Conservation (phyloP, 495 filamentous ascomycete species). For the Jackrogersella multiformis region DNA sequence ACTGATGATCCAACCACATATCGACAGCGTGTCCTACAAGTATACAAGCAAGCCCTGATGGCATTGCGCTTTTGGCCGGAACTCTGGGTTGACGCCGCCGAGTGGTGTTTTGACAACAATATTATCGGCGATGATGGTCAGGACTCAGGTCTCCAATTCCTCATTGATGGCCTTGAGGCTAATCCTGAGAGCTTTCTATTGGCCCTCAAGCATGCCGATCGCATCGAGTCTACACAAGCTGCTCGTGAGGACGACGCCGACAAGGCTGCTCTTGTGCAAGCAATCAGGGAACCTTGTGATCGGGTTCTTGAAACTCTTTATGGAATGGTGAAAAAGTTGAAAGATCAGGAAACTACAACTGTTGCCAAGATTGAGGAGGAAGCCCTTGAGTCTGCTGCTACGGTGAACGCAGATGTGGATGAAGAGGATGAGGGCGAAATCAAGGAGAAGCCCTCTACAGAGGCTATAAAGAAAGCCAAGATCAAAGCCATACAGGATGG, state of each 20-base stretch:
- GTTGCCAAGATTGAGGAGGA: slow-evolving; percentile 75
- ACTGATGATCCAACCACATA: slow-evolving; percentile 78
- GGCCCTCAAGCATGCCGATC: slow-evolving; percentile 87
- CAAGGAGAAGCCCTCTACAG: slow-evolving; percentile 62
- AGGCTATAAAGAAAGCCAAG: slow-evolving; percentile 67
- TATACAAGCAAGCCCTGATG: slow-evolving; percentile 95
- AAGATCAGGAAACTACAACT: slow-evolving; percentile 74
- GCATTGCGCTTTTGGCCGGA: slow-evolving; percentile 91
- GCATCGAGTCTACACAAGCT: slow-evolving; percentile 75
- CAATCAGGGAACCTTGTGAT: slow-evolving; percentile 83
- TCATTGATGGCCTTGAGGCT: slow-evolving; percentile 81
- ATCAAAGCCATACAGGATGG: slow-evolving; percentile 76
- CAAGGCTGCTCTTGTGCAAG: slow-evolving; percentile 71
- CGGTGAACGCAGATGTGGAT: slow-evolving; percentile 61
- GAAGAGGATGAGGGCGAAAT: slow-evolving; percentile 72
- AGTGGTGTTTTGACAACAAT: slow-evolving; percentile 88
- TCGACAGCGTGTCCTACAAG: slow-evolving; percentile 80
- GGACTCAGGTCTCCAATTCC: slow-evolving; percentile 68
- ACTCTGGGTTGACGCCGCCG: slow-evolving; percentile 93
- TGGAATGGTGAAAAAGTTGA: slow-evolving; percentile 75
- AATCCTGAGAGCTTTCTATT: slow-evolving; percentile 94
- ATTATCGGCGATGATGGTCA: slow-evolving; percentile 69
- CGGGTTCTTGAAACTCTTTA: slow-evolving; percentile 86
- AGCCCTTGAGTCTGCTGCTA: slow-evolving; percentile 46
- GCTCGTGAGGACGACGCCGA: slow-evolving; percentile 77